Base-by-base conservation (phyloP, 768 basidiomycete genomes). In the Pleurotus djamor region DNA sequence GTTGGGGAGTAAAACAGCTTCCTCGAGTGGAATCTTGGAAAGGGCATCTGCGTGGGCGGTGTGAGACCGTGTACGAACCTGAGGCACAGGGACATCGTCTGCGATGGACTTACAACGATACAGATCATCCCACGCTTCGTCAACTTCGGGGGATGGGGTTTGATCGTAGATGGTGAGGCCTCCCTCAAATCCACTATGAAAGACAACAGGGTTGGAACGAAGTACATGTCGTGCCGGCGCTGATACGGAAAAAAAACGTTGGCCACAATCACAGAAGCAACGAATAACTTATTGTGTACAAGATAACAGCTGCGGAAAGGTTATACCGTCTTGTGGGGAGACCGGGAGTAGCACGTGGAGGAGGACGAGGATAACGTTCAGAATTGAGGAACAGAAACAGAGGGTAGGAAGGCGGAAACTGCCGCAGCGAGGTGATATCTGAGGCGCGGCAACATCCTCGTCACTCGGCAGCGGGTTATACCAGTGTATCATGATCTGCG, bases 1-100 rank as follows among this genome's bases (percentile, higher is more conserved):
- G 38, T 69, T 69, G 6, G 68, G 68, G 16, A 69, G 60, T 16
- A 60, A 48, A 17, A 62, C 59, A 8, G 68, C 68, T 44, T 69
- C 60, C 37, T 13, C 59, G 43, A 59, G 63, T 6, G 67, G 61
- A n/a, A 69, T 62, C n/a, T 44, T 41, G 33, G 54, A 56, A 17
- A 56, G 49, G 12, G 49, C 6, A 50, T 50, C 49, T 56, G 16
- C 36, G 17, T 44, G 17, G 17, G 16, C 2, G 16, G 7, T 7
- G 17, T 12, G 16, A n/a, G 10, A 12, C 7, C 2, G 13, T 16
- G 45, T 7, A 17, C 45, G 13, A 28, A 28, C 21, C 21, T 28
- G 21, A 28, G 21, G 21, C 21, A 28, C 21, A 28, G 21, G 21
- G 21, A 28, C 45, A 47, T 47, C 16, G 41, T n/a, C 45, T 32